Conservation (phyloP, 768 basidiomycete genomes). For the Russula foetens region DNA sequence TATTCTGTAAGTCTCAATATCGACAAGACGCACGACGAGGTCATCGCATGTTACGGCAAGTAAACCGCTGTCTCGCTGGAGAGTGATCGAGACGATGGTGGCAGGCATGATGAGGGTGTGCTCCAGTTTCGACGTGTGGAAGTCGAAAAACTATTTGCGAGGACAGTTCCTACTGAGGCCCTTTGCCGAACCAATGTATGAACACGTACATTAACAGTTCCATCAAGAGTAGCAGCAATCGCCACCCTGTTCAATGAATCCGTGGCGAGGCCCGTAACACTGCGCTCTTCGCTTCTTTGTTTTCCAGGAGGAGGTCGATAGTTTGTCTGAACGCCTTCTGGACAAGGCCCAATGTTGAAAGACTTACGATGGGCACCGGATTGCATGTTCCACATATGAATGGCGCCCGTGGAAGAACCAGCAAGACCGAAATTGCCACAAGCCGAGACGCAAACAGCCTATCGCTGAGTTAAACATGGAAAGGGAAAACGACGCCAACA, state of each 20-base stretch:
- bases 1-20: slow-evolving; percentile 81
- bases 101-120: slow-evolving; percentile 61
- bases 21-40: slow-evolving; percentile 73
- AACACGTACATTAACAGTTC: slow-evolving; percentile 72
- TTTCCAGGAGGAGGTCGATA: slow-evolving; percentile 32
- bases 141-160: slow-evolving; percentile 84
- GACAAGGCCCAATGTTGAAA: slow-evolving; percentile 61
- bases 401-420: slow-evolving; percentile 69
- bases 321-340: slow-evolving; percentile 39
- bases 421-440: slow-evolving; percentile 95
- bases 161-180: background rate
- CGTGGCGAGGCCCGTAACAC: slow-evolving; percentile 74
- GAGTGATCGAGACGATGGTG: slow-evolving; percentile 54
- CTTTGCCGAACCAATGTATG: background rate
- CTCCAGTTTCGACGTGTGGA: slow-evolving; percentile 75
- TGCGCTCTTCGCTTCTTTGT: slow-evolving; percentile 38
- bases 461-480: background rate
- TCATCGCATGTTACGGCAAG: slow-evolving; percentile 84
- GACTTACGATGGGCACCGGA: slow-evolving; percentile 79
- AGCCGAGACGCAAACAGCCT: slow-evolving; percentile 84
- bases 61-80: slow-evolving; percentile 82
- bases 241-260: slow-evolving; percentile 79
- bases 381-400: slow-evolving; percentile 96
- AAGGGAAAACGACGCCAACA: background rate
- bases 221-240: slow-evolving; percentile 82